Conservation (phyloP, 1,284 basidiomycete species). For the Cyathus olla region DNA sequence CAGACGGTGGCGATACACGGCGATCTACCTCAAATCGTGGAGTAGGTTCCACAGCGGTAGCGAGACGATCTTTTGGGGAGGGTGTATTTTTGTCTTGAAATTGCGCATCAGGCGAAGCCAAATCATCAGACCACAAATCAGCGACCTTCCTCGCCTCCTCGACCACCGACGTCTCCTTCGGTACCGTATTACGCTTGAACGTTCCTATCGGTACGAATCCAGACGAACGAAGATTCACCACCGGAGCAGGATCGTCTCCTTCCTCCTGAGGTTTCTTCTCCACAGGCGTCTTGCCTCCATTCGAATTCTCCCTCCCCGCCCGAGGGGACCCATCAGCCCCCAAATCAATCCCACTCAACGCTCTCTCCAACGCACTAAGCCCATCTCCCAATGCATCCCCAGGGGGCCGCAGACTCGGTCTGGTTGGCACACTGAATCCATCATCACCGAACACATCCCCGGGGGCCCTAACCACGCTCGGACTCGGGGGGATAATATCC, state of each 20-base stretch:
- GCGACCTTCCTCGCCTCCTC: slow-evolving; percentile 48
- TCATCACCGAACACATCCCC: too few relatives aligned
- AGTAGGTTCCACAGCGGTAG: slow-evolving; percentile 16
- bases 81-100: slow-evolving; percentile 17
- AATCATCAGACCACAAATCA: slow-evolving; percentile 45
- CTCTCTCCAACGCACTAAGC: too few relatives aligned
- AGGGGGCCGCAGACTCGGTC: too few relatives aligned
- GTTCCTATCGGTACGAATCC: slow-evolving; percentile 77
- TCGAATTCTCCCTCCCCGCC: too few relatives aligned
- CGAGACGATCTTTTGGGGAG: slow-evolving; percentile 17
- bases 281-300: background rate
- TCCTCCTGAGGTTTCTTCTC: slow-evolving; percentile 5
- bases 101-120: slow-evolving; percentile 3
- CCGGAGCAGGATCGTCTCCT: slow-evolving; percentile 43
- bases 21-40: slow-evolving; percentile 44
- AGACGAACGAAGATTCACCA: slow-evolving; percentile 77
- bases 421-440: too few relatives aligned
- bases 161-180: slow-evolving; percentile 38
- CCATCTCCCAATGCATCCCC: too few relatives aligned
- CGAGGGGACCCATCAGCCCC: too few relatives aligned
- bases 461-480: slow-evolving; percentile 3
- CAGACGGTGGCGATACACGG: slow-evolving; percentile 48
- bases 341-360: too few relatives aligned
- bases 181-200: slow-evolving; percentile 51
- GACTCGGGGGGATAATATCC: slow-evolving; percentile 44